Percentiles rank a stretch among this genome's conserved stretches.
Conservation (phyloP, 495 filamentous ascomycete genomes). For the Penicillium alfredii region DNA sequence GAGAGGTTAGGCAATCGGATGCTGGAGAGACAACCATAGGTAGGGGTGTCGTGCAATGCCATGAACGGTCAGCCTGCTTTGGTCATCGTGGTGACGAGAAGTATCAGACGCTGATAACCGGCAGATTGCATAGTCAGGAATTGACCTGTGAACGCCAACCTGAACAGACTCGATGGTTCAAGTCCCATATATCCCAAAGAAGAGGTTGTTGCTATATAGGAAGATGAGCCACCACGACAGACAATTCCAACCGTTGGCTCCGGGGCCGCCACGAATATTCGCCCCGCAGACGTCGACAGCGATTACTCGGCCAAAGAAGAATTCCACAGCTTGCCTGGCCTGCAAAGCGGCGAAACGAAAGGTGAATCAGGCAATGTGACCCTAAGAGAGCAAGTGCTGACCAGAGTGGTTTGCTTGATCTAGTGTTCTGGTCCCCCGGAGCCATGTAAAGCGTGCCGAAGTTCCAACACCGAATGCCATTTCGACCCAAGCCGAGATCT, state of each 20-base stretch:
- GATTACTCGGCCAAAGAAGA: slow-evolving; percentile 32
- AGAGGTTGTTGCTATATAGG: background rate
- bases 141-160: no score
- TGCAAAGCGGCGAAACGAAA: slow-evolving; percentile 42
- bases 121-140: no score
- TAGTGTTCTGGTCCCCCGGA: slow-evolving; percentile 36
- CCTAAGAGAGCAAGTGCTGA: slow-evolving; percentile 1
- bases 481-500: slow-evolving; percentile 39
- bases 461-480: slow-evolving; percentile 25
- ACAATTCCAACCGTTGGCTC: slow-evolving; percentile 28
- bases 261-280: slow-evolving; percentile 23
- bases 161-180: no score
- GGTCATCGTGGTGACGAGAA: no score
- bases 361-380: slow-evolving; percentile 15
- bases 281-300: slow-evolving; percentile 14
- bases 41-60: background rate
- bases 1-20: no score
- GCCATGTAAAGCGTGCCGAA: slow-evolving; percentile 36
- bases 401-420: background rate
- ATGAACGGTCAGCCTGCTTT: background rate
- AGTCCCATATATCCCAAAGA: no score
- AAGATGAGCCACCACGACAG: slow-evolving; percentile 26
- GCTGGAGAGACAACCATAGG: background rate
- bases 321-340: slow-evolving; percentile 35
- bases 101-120: no score